phyloP scores from a whole-genome alignment of 306 rosid species.

The Delonix regia region DNA sequence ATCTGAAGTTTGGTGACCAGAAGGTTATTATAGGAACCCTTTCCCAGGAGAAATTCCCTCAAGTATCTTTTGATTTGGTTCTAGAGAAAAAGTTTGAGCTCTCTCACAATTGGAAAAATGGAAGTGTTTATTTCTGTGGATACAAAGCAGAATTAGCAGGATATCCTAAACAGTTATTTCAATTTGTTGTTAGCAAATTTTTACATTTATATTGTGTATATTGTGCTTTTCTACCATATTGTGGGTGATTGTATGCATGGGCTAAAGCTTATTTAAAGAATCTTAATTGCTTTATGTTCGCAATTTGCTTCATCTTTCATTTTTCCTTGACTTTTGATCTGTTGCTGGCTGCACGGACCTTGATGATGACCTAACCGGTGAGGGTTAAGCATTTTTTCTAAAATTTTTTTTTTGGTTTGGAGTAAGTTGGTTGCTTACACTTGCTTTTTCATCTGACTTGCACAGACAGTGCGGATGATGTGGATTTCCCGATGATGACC shows the following conservation, averaged over 20 bases:
- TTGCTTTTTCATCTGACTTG: slow-evolving; percentile 3
- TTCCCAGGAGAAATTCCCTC: slow-evolving; percentile 59
- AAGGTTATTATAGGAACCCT: slow-evolving; percentile 77
- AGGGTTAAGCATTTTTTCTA: slow-evolving; percentile 10
- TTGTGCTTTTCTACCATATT: neutral
- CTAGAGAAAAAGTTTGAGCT: slow-evolving; percentile 69
- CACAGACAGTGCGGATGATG: slow-evolving; percentile 43
- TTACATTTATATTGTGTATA: no score
- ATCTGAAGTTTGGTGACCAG: slow-evolving; percentile 51
- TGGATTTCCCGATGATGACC: slow-evolving; percentile 9
- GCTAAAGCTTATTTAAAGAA: neutral
- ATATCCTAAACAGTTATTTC: slow-evolving; percentile 54
- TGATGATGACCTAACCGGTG: slow-evolving; percentile 39
- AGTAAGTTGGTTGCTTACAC: slow-evolving; percentile 15
- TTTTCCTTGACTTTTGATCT: slow-evolving; percentile 44
- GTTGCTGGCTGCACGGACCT: slow-evolving; percentile 38
- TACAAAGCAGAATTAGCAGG: slow-evolving; percentile 45
- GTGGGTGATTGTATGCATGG: neutral
- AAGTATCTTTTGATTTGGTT: slow-evolving; percentile 63
- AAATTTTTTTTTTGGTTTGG: neutral
- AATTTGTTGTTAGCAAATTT: neutral
- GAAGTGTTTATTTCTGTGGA: slow-evolving; percentile 65
- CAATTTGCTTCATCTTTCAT: neutral
- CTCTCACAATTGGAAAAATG: slow-evolving; percentile 70
- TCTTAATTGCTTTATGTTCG: neutral